Conservation (phyloP, 768 basidiomycete species). For the Leccinellum rugosiceps region DNA sequence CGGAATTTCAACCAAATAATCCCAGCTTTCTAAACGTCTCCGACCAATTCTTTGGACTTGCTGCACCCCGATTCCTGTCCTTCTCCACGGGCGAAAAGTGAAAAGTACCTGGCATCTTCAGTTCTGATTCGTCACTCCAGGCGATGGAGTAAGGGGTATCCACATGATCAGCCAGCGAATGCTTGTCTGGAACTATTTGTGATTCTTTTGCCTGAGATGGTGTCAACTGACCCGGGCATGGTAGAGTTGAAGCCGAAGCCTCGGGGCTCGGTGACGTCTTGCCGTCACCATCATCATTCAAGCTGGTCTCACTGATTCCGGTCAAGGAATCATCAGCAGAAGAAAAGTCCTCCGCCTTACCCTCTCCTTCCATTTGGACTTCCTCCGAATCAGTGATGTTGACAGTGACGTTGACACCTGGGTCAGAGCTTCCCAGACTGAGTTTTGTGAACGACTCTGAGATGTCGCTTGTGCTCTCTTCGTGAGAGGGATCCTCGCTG, state of each 20-base stretch:
- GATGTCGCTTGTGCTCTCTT: constrained; percentile 22
- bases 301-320: constrained; percentile 10
- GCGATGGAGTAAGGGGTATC: constrained; percentile 4
- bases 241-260: background rate
- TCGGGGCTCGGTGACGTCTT: constrained; percentile 1
- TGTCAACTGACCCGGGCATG: background rate
- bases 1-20: constrained; percentile 16
- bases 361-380: constrained; percentile 16
- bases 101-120: constrained; percentile 55
- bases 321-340: constrained; percentile 20
- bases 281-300: constrained; percentile 9
- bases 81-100: constrained; percentile 21
- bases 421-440: constrained; percentile 30
- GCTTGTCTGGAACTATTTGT: background rate
- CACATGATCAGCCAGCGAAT: background rate
- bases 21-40: constrained; percentile 24
- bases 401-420: constrained; percentile 42
- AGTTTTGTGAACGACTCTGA: constrained; percentile 25
- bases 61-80: background rate
- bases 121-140: constrained; percentile 30
- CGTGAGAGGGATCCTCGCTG: constrained; percentile 35
- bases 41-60: constrained; percentile 16
- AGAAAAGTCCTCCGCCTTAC: constrained; percentile 23
- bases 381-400: constrained; percentile 35
- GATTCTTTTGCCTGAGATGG: constrained; percentile 2